These are phyloP conservation scores for Phytophthora melonis DNA, from an alignment of 352 stramenopile species.

Conservation along the genomic window DNA sequence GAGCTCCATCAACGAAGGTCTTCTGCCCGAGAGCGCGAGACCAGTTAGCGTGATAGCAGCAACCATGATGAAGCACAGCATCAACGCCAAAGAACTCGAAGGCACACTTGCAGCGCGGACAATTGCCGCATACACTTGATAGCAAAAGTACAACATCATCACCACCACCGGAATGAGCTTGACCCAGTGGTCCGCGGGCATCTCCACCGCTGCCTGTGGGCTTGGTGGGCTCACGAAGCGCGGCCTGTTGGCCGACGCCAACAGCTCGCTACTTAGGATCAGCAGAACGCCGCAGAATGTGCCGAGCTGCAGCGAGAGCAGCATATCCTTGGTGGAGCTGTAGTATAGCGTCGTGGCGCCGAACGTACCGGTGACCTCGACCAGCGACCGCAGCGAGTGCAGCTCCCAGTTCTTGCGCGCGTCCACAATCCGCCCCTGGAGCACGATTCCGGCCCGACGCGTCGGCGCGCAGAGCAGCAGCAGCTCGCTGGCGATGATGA, in stretches of 20 bases:
- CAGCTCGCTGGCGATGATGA: constrained; percentile 82
- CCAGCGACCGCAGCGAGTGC: constrained; percentile 64
- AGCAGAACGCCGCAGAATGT: constrained; percentile 67
- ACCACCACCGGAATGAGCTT: constrained; percentile 74
- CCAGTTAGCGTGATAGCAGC: constrained; percentile 56
- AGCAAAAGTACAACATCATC: constrained; percentile 71
- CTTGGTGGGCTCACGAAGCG: constrained; percentile 32
- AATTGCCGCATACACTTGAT: constrained; percentile 63
- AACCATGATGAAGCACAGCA: constrained; percentile 57
- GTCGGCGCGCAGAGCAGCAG: constrained; percentile 77
- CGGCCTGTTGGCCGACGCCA: constrained; percentile 36
- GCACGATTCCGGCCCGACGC: constrained; percentile 59
- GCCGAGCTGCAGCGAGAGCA: constrained; percentile 77
- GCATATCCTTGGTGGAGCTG: constrained; percentile 62
- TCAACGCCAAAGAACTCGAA: constrained; percentile 43
- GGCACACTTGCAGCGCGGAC: constrained; percentile 54
- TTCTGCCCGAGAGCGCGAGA: constrained; percentile 57
- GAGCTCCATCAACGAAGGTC: constrained; percentile 50
- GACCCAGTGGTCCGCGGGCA: constrained; percentile 79
- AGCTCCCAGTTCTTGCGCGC: constrained; percentile 72
- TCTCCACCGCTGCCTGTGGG: constrained; percentile 45
- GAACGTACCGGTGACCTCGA: constrained; percentile 68
- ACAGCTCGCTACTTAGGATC: constrained; percentile 66
- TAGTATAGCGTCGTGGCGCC: constrained; percentile 67
- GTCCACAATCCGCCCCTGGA: constrained; percentile 81